A percentile compares a stretch with the other conserved stretches of the same genome.
phyloP scores from a whole-genome alignment of 331 rosid species.

The Rhamnella rubrinervis region DNA sequence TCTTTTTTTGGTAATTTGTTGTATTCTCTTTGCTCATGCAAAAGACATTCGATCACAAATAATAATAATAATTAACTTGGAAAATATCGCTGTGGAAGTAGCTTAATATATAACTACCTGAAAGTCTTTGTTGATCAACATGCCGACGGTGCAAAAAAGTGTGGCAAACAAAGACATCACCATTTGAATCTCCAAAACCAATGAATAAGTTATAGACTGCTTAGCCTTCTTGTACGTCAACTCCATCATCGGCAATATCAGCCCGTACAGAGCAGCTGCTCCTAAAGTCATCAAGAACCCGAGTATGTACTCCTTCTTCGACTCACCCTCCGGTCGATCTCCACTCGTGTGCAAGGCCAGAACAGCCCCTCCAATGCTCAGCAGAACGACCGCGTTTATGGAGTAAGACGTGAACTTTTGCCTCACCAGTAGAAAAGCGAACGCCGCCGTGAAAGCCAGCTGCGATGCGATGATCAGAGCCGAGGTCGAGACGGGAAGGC shows the following conservation, averaged over 20 bases:
- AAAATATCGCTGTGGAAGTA: too few species aligned
- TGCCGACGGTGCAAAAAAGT: conserved; percentile 57
- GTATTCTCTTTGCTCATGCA: too few species aligned
- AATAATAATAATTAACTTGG: too few species aligned
- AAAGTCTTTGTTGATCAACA: conserved; percentile 73
- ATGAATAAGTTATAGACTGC: conserved; percentile 53
- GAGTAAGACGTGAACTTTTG: conserved; percentile 72
- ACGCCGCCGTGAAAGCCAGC: conserved; percentile 77
- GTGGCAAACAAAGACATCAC: conserved; percentile 72
- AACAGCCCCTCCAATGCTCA: conserved; percentile 58
- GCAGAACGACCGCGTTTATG: conserved; percentile 55
- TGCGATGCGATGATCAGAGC: conserved; percentile 67
- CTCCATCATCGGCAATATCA: conserved; percentile 70
- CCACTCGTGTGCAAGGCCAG: conserved; percentile 53
- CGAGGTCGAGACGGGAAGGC: conserved; percentile 74
- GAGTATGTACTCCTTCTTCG: conserved; percentile 36
- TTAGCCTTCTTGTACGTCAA: conserved; percentile 51
- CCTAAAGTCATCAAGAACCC: conserved; percentile 69
- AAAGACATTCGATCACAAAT: neutral
- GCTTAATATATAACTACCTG: conserved; percentile 35
- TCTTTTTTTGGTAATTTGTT: too few species aligned
- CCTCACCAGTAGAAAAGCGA: conserved; percentile 66
- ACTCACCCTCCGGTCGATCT: conserved; percentile 62
- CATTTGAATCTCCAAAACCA: conserved; percentile 78
- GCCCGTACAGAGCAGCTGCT: conserved; percentile 69